Conservation (phyloP, 2,329 filamentous ascomycete species). For the Diaporthe humulicola region DNA sequence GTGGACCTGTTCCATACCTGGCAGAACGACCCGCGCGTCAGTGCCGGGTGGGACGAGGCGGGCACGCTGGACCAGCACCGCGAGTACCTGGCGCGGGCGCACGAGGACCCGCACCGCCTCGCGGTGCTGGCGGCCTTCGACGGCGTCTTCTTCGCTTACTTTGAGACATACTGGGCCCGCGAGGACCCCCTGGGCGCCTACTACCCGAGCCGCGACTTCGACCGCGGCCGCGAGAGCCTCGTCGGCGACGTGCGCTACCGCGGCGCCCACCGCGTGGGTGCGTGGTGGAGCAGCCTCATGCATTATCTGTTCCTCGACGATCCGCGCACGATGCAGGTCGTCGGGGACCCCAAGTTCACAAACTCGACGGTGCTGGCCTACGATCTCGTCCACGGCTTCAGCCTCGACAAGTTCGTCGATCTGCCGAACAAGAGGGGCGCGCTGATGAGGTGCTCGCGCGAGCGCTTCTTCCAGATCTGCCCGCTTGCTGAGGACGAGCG, state of each 20-base stretch:
- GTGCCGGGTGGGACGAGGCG: slow-evolving; percentile 84
- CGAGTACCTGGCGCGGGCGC: slow-evolving; percentile 76
- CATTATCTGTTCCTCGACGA: slow-evolving; percentile 75
- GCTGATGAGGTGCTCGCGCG: slow-evolving; percentile 73
- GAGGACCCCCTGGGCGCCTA: slow-evolving; percentile 70
- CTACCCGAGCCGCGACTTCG: slow-evolving; percentile 68
- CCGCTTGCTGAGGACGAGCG: slow-evolving; percentile 61
- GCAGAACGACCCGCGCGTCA: slow-evolving; percentile 88
- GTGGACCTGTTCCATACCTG: slow-evolving; percentile 80
- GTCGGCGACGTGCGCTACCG: slow-evolving; percentile 72
- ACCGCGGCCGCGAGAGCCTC: slow-evolving; percentile 70
- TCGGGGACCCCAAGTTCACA: slow-evolving; percentile 80
- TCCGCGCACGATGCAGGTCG: slow-evolving; percentile 67
- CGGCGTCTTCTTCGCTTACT: slow-evolving; percentile 80
- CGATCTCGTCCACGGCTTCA: slow-evolving; percentile 80
- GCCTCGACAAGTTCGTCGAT: slow-evolving; percentile 79
- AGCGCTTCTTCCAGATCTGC: slow-evolving; percentile 78
- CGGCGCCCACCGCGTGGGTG: slow-evolving; percentile 70
- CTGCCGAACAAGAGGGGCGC: slow-evolving; percentile 79
- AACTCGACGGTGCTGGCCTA: slow-evolving; percentile 80
- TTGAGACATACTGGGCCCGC: slow-evolving; percentile 83
- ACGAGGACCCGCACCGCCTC: slow-evolving; percentile 79
- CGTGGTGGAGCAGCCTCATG: slow-evolving; percentile 73
- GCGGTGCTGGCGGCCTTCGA: slow-evolving; percentile 80
- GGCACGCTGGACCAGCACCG: slow-evolving; percentile 81